phyloP scores from a whole-genome alignment of 768 basidiomycete species.

The Macrolepiota dolichaula region DNA sequence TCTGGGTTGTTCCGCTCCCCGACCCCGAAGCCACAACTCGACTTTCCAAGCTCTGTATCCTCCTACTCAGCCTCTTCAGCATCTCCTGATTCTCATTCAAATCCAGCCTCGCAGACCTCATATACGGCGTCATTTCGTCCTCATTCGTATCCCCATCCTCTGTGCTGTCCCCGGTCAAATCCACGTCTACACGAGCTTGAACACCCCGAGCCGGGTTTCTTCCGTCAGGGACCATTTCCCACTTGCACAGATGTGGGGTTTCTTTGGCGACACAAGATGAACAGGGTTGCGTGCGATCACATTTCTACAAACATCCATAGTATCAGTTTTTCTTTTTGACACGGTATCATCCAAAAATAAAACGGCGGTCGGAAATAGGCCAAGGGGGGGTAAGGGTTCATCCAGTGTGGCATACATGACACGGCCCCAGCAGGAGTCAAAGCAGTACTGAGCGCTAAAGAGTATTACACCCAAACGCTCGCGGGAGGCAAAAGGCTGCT shows the following conservation, averaged over 20 bases:
- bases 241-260: constrained; percentile 42
- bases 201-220: constrained; percentile 33
- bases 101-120: constrained; percentile 1
- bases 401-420: not conserved
- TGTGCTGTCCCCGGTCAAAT: not conserved
- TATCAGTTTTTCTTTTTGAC: not conserved
- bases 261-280: constrained; percentile 36
- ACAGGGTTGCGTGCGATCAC: constrained; percentile 43
- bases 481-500: constrained; percentile 1
- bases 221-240: constrained; percentile 41
- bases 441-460: not conserved
- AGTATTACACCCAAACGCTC: not conserved
- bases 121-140: not conserved
- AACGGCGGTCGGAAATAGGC: constrained; percentile 5
- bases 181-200: not conserved
- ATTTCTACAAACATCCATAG: constrained; percentile 36
- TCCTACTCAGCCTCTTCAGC: constrained; percentile 1
- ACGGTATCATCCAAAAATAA: not conserved
- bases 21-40: not conserved
- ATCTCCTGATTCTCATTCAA: constrained; percentile 6
- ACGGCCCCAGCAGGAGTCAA: not conserved
- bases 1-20: not conserved
- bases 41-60: constrained; percentile 6
- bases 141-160: not conserved
- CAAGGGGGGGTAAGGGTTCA: constrained; percentile 1